Conservation (phyloP, 2,329 filamentous ascomycete species). For the Penicillium sp. region DNA sequence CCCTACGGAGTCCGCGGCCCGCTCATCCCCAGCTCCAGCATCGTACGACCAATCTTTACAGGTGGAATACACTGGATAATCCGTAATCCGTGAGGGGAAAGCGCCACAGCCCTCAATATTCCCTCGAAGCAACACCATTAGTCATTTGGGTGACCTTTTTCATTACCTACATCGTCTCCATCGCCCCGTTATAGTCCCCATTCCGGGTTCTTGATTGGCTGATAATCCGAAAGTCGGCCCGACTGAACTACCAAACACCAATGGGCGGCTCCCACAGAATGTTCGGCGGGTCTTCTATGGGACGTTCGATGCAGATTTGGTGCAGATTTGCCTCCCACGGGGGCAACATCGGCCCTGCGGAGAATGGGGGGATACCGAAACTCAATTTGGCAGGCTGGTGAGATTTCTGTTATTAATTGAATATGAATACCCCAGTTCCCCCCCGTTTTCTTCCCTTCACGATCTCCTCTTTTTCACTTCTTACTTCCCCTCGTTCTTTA, state of each 20-base stretch:
- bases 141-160: conserved; percentile 9
- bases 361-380: conserved; percentile 17
- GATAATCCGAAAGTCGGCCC: conserved; percentile 18
- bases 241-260: conserved; percentile 1
- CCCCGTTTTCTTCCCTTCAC: background rate
- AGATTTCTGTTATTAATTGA: conserved; percentile 23
- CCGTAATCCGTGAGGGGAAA: background rate
- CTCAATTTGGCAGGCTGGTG: conserved; percentile 10
- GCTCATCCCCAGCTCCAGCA: background rate
- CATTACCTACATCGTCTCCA: conserved; percentile 3
- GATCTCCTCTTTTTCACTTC: background rate
- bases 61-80: background rate
- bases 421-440: conserved; percentile 9
- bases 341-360: conserved; percentile 14
- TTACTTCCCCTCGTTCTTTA: conserved; percentile 2
- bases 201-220: conserved; percentile 12
- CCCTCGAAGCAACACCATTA: background rate
- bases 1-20: background rate
- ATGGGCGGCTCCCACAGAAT: conserved; percentile 4
- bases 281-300: conserved; percentile 28
- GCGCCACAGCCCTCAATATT: no score
- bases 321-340: conserved; percentile 16
- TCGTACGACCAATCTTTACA: background rate
- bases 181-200: background rate
- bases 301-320: conserved; percentile 5